These are phyloP conservation scores for Teunomyces barrocoloradensis DNA, from an alignment of 805 yeast genomes.

Conservation along the genomic window DNA sequence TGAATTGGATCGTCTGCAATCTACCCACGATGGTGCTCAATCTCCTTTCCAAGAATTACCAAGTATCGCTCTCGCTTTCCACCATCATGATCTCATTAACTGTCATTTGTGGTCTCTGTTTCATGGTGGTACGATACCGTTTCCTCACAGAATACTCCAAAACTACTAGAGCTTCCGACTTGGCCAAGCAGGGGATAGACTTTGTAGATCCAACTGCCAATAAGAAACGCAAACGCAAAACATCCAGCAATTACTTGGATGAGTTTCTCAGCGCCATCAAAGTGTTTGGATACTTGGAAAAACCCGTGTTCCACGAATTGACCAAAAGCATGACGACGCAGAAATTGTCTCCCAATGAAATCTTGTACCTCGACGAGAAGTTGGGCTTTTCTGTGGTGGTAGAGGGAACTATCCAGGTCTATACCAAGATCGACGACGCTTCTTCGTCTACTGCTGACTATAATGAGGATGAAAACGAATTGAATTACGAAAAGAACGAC, in stretches of 20 bases:
- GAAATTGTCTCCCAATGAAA: conserved; percentile 73
- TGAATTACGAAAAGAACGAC: conserved; percentile 37
- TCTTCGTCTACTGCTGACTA: background rate
- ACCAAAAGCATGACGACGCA: conserved; percentile 91
- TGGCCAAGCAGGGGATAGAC: conserved; percentile 40
- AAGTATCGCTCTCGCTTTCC: conserved; percentile 51
- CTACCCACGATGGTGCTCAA: conserved; percentile 23
- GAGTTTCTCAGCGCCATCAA: conserved; percentile 89
- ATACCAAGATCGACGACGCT: conserved; percentile 43
- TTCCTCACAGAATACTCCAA: conserved; percentile 61
- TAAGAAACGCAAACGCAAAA: conserved; percentile 18
- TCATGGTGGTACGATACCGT: conserved; percentile 57
- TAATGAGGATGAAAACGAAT: conserved; percentile 10
- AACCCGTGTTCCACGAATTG: conserved; percentile 87
- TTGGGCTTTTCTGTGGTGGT: conserved; percentile 90
- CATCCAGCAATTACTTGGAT: conserved; percentile 70
- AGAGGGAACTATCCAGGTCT: conserved; percentile 85
- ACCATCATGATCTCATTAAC: conserved; percentile 38
- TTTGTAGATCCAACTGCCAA: conserved; percentile 39
- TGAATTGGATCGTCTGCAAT: conserved; percentile 16
- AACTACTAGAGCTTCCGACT: conserved; percentile 38
- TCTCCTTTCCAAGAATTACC: conserved; percentile 41
- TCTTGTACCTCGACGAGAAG: conserved; percentile 66
- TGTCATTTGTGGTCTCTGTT: conserved; percentile 31
- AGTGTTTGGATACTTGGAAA: conserved; percentile 89